Percentiles rank a stretch among this genome's conserved stretches.
These are phyloP conservation scores for Microsporum ferrugineum DNA, from an alignment of 2,329 filamentous ascomycete species.

Conservation along the genomic window DNA sequence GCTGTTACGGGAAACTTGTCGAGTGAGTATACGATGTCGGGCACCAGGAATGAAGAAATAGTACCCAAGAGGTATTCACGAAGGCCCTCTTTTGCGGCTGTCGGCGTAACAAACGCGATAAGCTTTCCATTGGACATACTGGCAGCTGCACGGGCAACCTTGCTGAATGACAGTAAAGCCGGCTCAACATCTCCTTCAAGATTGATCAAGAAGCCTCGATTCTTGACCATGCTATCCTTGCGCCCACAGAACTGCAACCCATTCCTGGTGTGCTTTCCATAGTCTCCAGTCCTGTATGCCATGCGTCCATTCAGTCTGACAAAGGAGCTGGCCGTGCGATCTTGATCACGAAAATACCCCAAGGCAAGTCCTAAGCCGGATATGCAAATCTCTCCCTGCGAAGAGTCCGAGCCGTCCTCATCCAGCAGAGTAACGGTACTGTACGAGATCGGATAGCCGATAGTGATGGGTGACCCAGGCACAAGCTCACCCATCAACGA, in stretches of 20 bases:
- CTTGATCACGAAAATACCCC: conserved; percentile 17
- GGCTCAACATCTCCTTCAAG: conserved; percentile 25
- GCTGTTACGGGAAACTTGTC: background rate
- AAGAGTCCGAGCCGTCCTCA: conserved; percentile 5
- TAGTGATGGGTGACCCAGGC: conserved; percentile 10
- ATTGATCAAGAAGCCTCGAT: conserved; percentile 28
- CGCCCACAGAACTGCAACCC: conserved; percentile 22
- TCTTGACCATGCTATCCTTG: conserved; percentile 23
- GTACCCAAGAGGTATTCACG: conserved; percentile 46
- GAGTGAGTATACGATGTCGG: conserved; percentile 6
- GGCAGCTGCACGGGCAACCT: conserved; percentile 15
- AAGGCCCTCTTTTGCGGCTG: conserved; percentile 86
- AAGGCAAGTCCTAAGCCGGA: conserved; percentile 15
- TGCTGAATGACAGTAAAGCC: conserved; percentile 14
- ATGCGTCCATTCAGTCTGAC: conserved; percentile 12
- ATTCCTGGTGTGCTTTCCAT: conserved; percentile 11
- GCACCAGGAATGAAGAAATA: background rate
- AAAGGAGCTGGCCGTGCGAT: conserved; percentile 14
- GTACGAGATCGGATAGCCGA: conserved; percentile 13
- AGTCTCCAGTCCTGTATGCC: conserved; percentile 16
- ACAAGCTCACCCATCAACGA: background rate
- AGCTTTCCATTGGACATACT: background rate
- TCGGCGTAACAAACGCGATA: conserved; percentile 26
- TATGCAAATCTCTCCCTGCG: conserved; percentile 19
- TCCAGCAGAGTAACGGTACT: conserved; percentile 13